Evolutionary conservation across 1,284 basidiomycete genomes (phyloP), one percentile per base, ranked within the genome.

Genomic region (Apiotrichum laibachii): DNA sequence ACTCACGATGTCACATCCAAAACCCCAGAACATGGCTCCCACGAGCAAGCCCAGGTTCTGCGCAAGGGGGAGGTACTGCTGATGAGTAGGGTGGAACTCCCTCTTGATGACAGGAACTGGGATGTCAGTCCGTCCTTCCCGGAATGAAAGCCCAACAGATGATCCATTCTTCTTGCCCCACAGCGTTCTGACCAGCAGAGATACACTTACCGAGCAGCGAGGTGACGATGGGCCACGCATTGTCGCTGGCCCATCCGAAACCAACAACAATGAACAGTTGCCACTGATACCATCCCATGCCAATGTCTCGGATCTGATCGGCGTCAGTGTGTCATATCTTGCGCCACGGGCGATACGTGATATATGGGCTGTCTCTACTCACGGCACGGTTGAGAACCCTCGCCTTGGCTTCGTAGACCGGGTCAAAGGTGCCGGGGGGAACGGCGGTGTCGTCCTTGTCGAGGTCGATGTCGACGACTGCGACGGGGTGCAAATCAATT

Each of bases 211-310:
- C 26, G n/a, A 63, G 54, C 19, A 62, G 52, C 1, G 54, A 56
- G 26, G 70, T 72, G 10, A 68, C 67, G 54, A 71, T 69, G 6
- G 68, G 67, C 69, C 68, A 69, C 40, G 83, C 68, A 61, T 84
- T 83, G 81, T 67, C 60, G 26, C 54, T 57, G 8, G 64, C 65
- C 68, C 68, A 70, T 18, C 69, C 69, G 35, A 72, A 70, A 9
- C 85, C 85, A 40, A 83, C 80, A 5, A 86, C 76, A 47, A 81
- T 55, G 64, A 85, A 85, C 22, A 86, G 77, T 72, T 85, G 82
- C 69, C 81, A 77, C 67, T 86, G 85, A 72, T 86, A 87, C 61
- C 78, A 78, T 5, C 86, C 85, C 63, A 85, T 86, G n/a, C 86
- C 85, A 52, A 87, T 83, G 54, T 76, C 67, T 34, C 70, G 63